A percentile compares a stretch with the other conserved stretches of the same genome.
Evolutionary conservation across 192 early-diverging fungal species (phyloP).

Genomic region (Linnemannia schmuckeri): DNA sequence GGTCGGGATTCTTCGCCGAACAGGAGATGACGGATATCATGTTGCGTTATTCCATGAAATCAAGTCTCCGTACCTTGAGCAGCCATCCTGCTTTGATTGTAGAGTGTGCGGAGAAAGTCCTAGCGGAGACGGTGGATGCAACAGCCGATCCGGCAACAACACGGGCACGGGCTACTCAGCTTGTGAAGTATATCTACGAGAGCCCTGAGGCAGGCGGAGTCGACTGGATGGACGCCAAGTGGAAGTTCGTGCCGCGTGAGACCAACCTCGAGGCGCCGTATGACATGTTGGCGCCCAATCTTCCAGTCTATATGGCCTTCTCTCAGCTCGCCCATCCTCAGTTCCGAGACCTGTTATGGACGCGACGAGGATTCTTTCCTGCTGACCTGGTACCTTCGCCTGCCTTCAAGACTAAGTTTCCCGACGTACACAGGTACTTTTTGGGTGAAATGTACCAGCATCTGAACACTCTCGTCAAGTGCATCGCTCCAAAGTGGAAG

Average conservation of each 20-base stretch:
- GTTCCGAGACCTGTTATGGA: conserved; percentile 20
- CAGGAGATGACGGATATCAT: not conserved
- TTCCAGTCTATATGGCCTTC: conserved; percentile 21
- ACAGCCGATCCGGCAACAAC: not conserved
- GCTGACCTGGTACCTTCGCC: conserved; percentile 7
- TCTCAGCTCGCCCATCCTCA: not conserved
- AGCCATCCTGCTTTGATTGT: not conserved
- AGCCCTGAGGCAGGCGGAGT: not conserved
- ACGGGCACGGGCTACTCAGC: not conserved
- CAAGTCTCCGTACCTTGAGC: no score
- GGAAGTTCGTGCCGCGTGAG: conserved; percentile 27
- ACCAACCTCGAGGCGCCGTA: not conserved
- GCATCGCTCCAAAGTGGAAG: conserved; percentile 3
- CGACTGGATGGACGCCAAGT: conserved; percentile 33
- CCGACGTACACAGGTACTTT: not conserved
- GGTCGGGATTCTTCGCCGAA: not conserved
- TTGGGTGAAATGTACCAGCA: not conserved
- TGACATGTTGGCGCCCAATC: not conserved
- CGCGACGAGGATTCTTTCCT: conserved; percentile 35
- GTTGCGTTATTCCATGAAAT: no score
- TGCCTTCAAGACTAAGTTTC: not conserved
- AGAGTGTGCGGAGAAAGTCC: conserved; percentile 14
- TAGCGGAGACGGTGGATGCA: not conserved
- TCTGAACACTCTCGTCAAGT: not conserved
- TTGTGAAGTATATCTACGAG: conserved; percentile 26